phyloP scores from a whole-genome alignment of 257 asterid species.

The Rauvolfia tetraphylla region DNA sequence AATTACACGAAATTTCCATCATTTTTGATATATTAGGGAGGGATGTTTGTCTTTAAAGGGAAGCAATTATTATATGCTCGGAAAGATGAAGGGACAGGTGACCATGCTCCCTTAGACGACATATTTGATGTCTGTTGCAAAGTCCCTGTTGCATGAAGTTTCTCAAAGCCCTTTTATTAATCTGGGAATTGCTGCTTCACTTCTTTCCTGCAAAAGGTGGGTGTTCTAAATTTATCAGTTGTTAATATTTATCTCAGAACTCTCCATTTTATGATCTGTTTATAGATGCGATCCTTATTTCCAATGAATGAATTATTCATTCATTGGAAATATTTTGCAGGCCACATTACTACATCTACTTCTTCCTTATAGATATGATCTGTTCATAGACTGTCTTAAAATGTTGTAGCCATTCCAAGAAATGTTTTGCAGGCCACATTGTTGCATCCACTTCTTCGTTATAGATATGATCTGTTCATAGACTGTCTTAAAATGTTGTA shows the following conservation, averaged over 20 bases:
- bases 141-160: constrained; percentile 36
- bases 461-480: too few species aligned
- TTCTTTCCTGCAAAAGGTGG: neutral
- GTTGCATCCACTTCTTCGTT: too few species aligned
- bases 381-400: too few species aligned
- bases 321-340: neutral
- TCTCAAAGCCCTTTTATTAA: neutral
- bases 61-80: constrained; percentile 72
- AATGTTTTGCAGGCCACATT: too few species aligned
- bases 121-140: constrained; percentile 69
- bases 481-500: too few species aligned
- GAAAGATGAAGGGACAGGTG: constrained; percentile 94
- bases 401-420: too few species aligned
- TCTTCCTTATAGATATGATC: too few species aligned
- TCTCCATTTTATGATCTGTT: neutral
- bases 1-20: neutral
- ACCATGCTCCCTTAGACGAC: constrained; percentile 86
- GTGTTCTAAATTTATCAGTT: neutral
- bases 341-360: neutral
- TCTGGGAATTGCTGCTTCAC: neutral
- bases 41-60: constrained; percentile 90
- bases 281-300: neutral
- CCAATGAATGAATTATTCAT: neutral
- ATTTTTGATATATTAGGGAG: constrained; percentile 52
- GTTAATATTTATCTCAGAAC: neutral